Evolutionary conservation across 2,329 filamentous ascomycete species (phyloP), one percentile per base, ranked within the genome.

Genomic region (Colletotrichum eremochloae): DNA sequence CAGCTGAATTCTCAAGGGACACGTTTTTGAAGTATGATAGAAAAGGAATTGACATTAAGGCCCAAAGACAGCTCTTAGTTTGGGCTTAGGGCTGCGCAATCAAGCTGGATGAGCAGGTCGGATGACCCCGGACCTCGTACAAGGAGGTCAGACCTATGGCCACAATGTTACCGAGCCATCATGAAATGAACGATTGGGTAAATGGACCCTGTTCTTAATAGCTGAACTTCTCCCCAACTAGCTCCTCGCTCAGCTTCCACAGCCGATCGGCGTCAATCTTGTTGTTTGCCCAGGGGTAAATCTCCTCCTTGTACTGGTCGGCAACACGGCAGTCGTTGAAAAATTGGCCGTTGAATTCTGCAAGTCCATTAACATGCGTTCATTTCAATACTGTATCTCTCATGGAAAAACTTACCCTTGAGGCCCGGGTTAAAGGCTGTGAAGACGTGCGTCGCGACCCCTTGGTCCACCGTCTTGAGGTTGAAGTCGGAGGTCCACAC

Each of bases 241-340:
- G 71, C 63, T 80, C 74, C 76, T 82, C 80, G 5, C 79, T 80
- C 38, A 80, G 56, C 53, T 75, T 78, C 80, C 81, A 83, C 61
- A 82, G 63, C 66, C 73, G 78, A 53, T 81, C 79, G 0, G 80
- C 81, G 29, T 80, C 78, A 11, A 75, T 53, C 1, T 64, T 55
- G 64, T 75, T 75, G 5, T 72, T 77, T 4, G 75, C 78, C 77
- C 78, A 79, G 5, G 79, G 76, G 46, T 74, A 76, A 3, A 79
- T 66, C 9, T 78, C 77, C n/a, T 77, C 75, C 9, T 72, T 76
- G 31, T 67, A 72, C 7, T 75, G 77, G 15, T 79, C 74, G 0
- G 72, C 75, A 9, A 81, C 71, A 40, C 77, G 77, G 53, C 77
- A 81, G 62, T 81, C 76, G 3, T 68, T 63, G 12, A 82, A 63